These are phyloP conservation scores for Erythrophleum ivorense DNA, from an alignment of 331 rosid species.

Conservation along the genomic window DNA sequence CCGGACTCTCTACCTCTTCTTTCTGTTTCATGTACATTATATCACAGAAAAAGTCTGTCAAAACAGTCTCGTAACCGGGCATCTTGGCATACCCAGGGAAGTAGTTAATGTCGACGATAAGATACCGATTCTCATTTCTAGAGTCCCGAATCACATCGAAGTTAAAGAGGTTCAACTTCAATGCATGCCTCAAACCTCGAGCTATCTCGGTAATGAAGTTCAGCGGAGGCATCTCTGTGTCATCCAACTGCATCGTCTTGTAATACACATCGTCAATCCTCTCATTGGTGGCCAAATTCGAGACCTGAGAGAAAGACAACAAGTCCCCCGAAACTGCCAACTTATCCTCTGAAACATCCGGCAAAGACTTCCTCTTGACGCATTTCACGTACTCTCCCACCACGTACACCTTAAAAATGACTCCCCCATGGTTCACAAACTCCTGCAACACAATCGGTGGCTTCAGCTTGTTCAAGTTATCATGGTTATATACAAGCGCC, in stretches of 20 bases:
- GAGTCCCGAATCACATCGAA: constrained; percentile 92
- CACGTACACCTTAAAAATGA: constrained; percentile 91
- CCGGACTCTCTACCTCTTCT: background rate
- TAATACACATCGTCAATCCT: constrained; percentile 70
- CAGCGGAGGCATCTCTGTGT: constrained; percentile 85
- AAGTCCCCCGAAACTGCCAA: constrained; percentile 62
- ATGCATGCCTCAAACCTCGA: constrained; percentile 59
- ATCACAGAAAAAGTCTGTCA: constrained; percentile 87
- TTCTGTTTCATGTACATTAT: constrained; percentile 48
- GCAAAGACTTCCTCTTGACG: constrained; percentile 91
- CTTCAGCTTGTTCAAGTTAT: constrained; percentile 69
- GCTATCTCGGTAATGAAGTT: constrained; percentile 71
- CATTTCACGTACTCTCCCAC: constrained; percentile 79
- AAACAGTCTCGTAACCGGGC: constrained; percentile 82
- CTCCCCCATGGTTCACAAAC: constrained; percentile 94
- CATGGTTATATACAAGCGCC: constrained; percentile 79
- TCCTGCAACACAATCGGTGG: constrained; percentile 93
- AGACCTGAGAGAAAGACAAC: constrained; percentile 86
- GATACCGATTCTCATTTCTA: constrained; percentile 70
- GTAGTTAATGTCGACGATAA: constrained; percentile 89
- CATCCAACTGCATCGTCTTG: constrained; percentile 76
- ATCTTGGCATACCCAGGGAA: constrained; percentile 98
- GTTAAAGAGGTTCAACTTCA: constrained; percentile 81
- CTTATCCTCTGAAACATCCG: constrained; percentile 83
- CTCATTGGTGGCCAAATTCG: constrained; percentile 71